Evolutionary conservation across 2,329 filamentous ascomycete species (phyloP), one percentile per base, ranked within the genome.

Genomic region (Zymoseptoria crescenta): DNA sequence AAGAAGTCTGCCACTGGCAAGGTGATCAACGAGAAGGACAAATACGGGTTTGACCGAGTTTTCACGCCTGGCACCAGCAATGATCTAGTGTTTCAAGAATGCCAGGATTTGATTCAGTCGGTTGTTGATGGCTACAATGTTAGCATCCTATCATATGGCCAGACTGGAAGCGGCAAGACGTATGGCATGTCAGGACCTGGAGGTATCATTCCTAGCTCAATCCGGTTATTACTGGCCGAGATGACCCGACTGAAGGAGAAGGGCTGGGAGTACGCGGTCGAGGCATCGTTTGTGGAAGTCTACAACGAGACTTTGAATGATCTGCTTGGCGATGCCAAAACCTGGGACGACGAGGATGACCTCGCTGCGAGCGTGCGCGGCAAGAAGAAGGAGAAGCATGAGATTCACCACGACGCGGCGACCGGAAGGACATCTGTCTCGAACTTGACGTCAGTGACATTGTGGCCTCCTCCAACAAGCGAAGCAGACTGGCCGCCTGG

Each of bases 221-320:
- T 95, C 7, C 84, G 89, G 65, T 93, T 97, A 79, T 96, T 99
- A 64, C 96, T 96, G 73, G 84, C 89, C 57, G 94, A 91, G 49
- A 89, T 95, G 56, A 87, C 86, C 62, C 83, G 87, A 55, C 80
- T 99, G 19, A 86, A 88, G 72, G 89, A 92, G 66, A 95, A 96
- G 72, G 94, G 92, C 24, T 99, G 94, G 94, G 83, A 82, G 49
- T 99, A 99, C 75, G 88, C 82, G 0, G 96, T 99, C 85, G 89
- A 96, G 71, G 94, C 94, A 6, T 92, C 87, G 58, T 99, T 99
- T 70, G 86, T 97, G 13, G 94, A 99, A 72, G 94, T 99, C 5
- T 99, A 99, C 82, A 97, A 99, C 64, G 94, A 99, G 72, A 94
- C 95, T 62, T 81, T 99, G 63, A 91, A 96, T 71, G 94, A 99